These are phyloP conservation scores for Astragalus membranaceus DNA, from an alignment of 306 rosid species.

Conservation along the genomic window DNA sequence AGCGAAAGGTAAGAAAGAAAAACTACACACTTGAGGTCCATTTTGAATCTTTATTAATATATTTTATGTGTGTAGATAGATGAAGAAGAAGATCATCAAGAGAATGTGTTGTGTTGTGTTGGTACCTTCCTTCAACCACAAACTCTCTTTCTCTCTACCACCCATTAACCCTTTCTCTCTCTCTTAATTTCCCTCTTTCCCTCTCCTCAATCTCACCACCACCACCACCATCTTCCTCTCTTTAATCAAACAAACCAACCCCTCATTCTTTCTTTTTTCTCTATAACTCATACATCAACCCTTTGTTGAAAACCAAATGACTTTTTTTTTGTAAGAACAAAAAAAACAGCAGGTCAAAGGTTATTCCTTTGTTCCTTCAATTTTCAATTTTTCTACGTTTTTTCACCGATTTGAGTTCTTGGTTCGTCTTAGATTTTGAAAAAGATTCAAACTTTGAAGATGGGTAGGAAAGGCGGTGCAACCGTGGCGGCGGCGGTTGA, in stretches of 20 bases:
- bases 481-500: conserved; percentile 1
- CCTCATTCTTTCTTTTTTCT: not conserved
- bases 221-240: not conserved
- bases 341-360: not conserved
- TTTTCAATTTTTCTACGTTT: not conserved
- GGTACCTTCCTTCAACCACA: conserved; percentile 28
- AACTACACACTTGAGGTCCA: not conserved
- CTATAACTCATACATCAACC: not conserved
- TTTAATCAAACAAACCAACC: not conserved
- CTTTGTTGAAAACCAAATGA: not conserved
- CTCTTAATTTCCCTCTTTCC: not conserved
- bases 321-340: not conserved
- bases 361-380: not conserved
- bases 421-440: not conserved
- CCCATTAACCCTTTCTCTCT: conserved; percentile 13
- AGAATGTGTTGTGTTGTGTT: conserved; percentile 7
- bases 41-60: not conserved
- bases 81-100: conserved; percentile 12
- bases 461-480: conserved; percentile 19
- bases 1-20: conserved; percentile 16
- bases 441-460: conserved; percentile 23
- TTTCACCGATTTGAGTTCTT: not conserved
- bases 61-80: conserved; percentile 8
- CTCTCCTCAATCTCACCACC: not conserved
- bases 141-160: conserved; percentile 20